Conservation (phyloP, 495 filamentous ascomycete genomes). For the Niebla homalea region DNA sequence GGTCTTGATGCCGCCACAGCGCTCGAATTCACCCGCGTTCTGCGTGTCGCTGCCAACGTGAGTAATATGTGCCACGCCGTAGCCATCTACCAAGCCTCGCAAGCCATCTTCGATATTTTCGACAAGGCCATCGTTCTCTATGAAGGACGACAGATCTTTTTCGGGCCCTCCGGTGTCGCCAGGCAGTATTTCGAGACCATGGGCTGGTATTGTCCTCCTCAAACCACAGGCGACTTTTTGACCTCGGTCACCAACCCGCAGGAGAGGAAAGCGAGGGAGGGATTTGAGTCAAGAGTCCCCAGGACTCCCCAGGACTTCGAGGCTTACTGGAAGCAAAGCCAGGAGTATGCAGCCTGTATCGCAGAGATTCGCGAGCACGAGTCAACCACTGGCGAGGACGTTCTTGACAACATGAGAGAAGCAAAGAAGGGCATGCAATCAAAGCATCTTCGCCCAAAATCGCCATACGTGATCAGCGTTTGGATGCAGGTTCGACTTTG, state of each 20-base stretch:
- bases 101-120: slow-evolving; percentile 70
- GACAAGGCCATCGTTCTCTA: slow-evolving; percentile 87
- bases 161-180: slow-evolving; percentile 58
- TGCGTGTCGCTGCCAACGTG: slow-evolving; percentile 64
- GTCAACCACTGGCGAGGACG: slow-evolving; percentile 24
- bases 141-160: slow-evolving; percentile 67
- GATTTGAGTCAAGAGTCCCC: slow-evolving; percentile 51
- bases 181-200: slow-evolving; percentile 68
- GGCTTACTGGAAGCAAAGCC: slow-evolving; percentile 42
- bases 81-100: slow-evolving; percentile 69
- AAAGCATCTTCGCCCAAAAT: slow-evolving; percentile 30
- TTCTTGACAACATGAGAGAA: slow-evolving; percentile 22
- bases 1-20: slow-evolving; percentile 77
- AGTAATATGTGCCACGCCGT: slow-evolving; percentile 70
- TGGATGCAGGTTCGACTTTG: slow-evolving; percentile 37
- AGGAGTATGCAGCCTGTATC: slow-evolving; percentile 34
- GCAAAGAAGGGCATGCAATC: slow-evolving; percentile 27
- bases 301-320: slow-evolving; percentile 61
- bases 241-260: slow-evolving; percentile 77
- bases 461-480: slow-evolving; percentile 33
- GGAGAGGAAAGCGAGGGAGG: slow-evolving; percentile 54
- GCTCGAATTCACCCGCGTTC: slow-evolving; percentile 55
- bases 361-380: slow-evolving; percentile 38
- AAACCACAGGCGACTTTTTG: slow-evolving; percentile 78
- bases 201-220: slow-evolving; percentile 67